Base-by-base conservation (phyloP, 345 rosid genomes). In the Adansonia digitata region DNA sequence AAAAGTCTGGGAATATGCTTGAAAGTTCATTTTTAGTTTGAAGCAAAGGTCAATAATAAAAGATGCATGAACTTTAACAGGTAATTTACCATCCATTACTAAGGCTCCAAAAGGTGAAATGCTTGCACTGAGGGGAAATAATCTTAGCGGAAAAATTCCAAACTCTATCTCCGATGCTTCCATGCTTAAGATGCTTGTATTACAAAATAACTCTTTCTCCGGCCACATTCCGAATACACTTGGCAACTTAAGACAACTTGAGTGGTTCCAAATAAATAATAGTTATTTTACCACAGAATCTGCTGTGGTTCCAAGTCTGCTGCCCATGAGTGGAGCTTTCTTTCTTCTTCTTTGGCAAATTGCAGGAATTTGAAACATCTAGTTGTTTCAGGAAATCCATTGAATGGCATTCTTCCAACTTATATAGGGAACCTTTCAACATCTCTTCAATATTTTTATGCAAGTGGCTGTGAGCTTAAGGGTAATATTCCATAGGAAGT, bases 261-360 rank as follows among this genome's bases (percentile, higher is more conserved):
- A 60, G 42, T 0, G 1, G 4, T 13, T 80, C 13, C 4, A 0
- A 2, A 13, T 80, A 0, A 5, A 1, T 0, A 20, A 4, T 0
- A 80, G 67, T 26, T 3, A 20, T 48, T 63, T 76, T 0, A 35
- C 29, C 10, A 35, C 45, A 18, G 46, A 34, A 18, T 10, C 51
- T 13, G 1, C n/a, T n/a, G n/a, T n/a, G n/a, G n/a, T n/a, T n/a
- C n/a, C n/a, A n/a, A n/a, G n/a, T n/a, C n/a, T n/a, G n/a, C 39
- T 14, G 6, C 8, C 14, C 39, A 59, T 0, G 53, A 27, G 13
- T 72, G 56, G 40, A 60, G 29, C 17, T 67, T 81, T 56, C 49
- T 77, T 43, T 69, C 67, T 43, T 68, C 66, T 24, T 77, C 83
- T 35, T 81, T 77, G 78, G 2, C 39, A 5, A 74, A 69, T 14